Evolutionary conservation across 2,329 filamentous ascomycete species (phyloP), one percentile per base, ranked within the genome.

Genomic region (Rutstroemia sp.): DNA sequence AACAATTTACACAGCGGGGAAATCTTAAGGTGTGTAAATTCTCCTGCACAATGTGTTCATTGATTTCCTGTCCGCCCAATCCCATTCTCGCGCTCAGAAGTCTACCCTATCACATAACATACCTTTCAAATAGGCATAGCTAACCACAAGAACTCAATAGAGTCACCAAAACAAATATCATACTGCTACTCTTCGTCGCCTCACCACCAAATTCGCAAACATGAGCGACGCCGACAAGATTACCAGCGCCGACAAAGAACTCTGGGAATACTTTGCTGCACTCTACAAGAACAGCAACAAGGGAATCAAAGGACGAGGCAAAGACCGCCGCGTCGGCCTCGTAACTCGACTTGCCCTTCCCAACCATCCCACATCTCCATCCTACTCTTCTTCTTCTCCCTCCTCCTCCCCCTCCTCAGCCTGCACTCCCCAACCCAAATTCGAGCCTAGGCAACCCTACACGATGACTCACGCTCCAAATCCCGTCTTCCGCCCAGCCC

Each of bases 221-320:
- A 50, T 57, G 72, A 75, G 38, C 79, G 85, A 45, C 8, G 42
- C 10, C 42, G 19, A 45, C 10, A 40, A 40, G 39, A 40, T 45
- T 12, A 19, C 42, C 19, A n/a, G 10, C 19, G 71, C 73, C 14
- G 89, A 96, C 65, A 84, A 82, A 59, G 86, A 90, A 58, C 76
- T 96, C 51, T 90, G 88, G 76, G 82, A 87, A 63, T 95, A 96
- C 73, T 94, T 97, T 68, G 81, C 85, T 4, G 79, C 79, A 0
- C 78, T 96, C n/a, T 96, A 96, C 79, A 96, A 95, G 76, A 95
- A 97, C 73, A 92, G 88, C 73, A 97, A 97, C 79, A 96, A 96
- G 72, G 94, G 94, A 1, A 96, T 97, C 76, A 97, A 96, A 73
- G 94, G 94, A 10, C 84, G 94, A 47, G 94, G 94, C 45, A 94